Evolutionary conservation across 768 basidiomycete species (phyloP), one percentile per base, ranked within the genome.

Genomic region (Guyanaporus albipodus): DNA sequence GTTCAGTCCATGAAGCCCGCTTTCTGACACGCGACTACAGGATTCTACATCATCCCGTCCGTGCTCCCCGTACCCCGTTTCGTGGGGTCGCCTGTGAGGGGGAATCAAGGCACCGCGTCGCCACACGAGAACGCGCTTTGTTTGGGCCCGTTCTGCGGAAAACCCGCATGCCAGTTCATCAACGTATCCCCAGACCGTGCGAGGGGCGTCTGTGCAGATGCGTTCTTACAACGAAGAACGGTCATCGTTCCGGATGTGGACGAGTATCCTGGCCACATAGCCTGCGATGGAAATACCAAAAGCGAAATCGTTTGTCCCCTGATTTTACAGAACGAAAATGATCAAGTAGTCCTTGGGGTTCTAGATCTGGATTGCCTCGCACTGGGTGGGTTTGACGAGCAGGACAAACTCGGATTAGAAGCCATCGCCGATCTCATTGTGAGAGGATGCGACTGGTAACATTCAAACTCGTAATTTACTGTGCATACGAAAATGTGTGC

Each of bases 291-390:
- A 18, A 82, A 85, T 43, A 95, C 94, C 2, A 84, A 85, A 59
- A 90, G 88, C 57, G 95, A 98, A 64, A 81, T 97, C 40, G 93
- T 96, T 19, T 71, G 87, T 40, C 94, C 94, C 7, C 72, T 97
- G 15, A 61, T 83, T 36, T 54, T 74, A 31, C 53, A 50, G 27
- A 42, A 46, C 19, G 60, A 64, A 41, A 66, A 64, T 31, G 66
- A 56, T n/a, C 59, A 61, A 22, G 56, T 60, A 24, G 65, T 70
- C 17, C 46, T 79, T 38, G 82, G 82, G n/a, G 81, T 85, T 17
- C 68, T 96, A 33, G 93, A 97, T 68, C 70, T 97, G 35, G 94
- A 96, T 61, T 93, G 89, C 56, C 78, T 92, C 19, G 79, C 73
- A 3, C 51, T 79, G 14, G 68, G 61, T 6, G 91, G 82, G 3